These are phyloP conservation scores for Setaria italica DNA, from an alignment of 202 grass and related monocot species.

Conservation along the genomic window DNA sequence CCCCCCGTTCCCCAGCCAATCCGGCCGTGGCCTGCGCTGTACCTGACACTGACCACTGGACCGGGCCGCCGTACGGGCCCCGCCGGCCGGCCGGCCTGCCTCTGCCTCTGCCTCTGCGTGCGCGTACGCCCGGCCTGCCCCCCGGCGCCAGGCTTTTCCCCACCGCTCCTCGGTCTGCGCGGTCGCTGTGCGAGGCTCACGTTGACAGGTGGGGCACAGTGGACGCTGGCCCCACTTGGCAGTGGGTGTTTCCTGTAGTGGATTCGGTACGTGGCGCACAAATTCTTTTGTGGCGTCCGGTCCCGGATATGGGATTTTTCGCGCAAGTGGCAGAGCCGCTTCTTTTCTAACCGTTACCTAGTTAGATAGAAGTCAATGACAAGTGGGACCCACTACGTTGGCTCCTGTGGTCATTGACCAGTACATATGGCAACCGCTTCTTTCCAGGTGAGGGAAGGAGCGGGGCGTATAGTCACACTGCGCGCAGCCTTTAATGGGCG, in stretches of 20 bases:
- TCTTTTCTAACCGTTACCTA: rapidly evolving
- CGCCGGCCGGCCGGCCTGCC: background rate
- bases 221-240: rapidly evolving
- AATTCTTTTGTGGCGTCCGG: conserved; percentile 40
- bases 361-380: rapidly evolving
- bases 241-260: rapidly evolving
- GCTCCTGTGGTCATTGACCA: background rate
- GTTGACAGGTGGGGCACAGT: background rate
- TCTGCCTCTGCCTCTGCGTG: background rate
- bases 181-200: rapidly evolving
- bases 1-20: conserved; percentile 60
- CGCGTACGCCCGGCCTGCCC: conserved; percentile 39
- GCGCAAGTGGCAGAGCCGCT: conserved; percentile 1
- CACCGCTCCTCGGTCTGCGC: too few relatives aligned
- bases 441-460: background rate
- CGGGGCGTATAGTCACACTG: conserved; percentile 35
- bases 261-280: rapidly evolving
- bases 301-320: conserved; percentile 46
- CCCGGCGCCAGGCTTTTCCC: background rate
- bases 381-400: rapidly evolving
- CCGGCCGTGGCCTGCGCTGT: background rate
- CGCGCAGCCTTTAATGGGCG: conserved; percentile 44
- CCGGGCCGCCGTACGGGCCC: conserved; percentile 14
- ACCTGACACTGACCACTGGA: conserved; percentile 47
- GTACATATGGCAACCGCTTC: rapidly evolving